Percentiles rank a stretch among this genome's conserved stretches.
phyloP scores from a whole-genome alignment of 1,139 yeast species.

The Saccharomyces pastorianus region DNA sequence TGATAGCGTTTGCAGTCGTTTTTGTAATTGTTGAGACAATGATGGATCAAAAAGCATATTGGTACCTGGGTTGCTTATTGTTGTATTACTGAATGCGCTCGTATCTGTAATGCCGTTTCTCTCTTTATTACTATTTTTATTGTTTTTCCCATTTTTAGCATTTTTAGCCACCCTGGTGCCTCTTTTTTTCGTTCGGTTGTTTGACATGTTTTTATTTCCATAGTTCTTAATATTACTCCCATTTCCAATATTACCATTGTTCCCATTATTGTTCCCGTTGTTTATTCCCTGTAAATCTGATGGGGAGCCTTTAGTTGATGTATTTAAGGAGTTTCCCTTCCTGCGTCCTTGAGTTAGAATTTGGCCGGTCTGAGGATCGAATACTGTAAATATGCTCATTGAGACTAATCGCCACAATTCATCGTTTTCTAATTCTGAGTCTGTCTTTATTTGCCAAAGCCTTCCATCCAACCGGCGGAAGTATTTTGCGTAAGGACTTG shows the following conservation, averaged over 20 bases:
- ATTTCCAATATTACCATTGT: not conserved
- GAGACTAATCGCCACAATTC: conserved; percentile 28
- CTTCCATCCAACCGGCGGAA: conserved; percentile 24
- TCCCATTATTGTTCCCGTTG: conserved; percentile 4
- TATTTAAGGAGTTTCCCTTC: conserved; percentile 9
- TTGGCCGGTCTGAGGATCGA: conserved; percentile 26
- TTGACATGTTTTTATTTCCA: not conserved
- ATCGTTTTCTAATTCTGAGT: conserved; percentile 24
- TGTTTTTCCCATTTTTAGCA: conserved; percentile 2
- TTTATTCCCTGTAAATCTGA: conserved; percentile 7
- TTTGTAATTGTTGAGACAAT: conserved; percentile 25
- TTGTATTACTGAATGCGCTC: conserved; percentile 9
- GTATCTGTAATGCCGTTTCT: conserved; percentile 9
- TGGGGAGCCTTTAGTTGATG: conserved; percentile 15
- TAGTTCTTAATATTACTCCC: not conserved
- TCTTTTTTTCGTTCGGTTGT: conserved; percentile 2
- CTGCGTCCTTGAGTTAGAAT: conserved; percentile 14
- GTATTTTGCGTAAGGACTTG: conserved; percentile 29
- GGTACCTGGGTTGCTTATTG: conserved; percentile 7
- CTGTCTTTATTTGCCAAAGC: conserved; percentile 27
- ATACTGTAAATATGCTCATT: conserved; percentile 21
- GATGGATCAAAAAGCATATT: conserved; percentile 18
- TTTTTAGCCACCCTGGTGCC: not conserved
- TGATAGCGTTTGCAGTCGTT: conserved; percentile 21
- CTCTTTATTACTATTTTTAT: conserved; percentile 4